Evolutionary conservation across 352 stramenopile species (phyloP), one percentile per base, ranked within the genome.

Genomic region (Phytophthora tubulina): DNA sequence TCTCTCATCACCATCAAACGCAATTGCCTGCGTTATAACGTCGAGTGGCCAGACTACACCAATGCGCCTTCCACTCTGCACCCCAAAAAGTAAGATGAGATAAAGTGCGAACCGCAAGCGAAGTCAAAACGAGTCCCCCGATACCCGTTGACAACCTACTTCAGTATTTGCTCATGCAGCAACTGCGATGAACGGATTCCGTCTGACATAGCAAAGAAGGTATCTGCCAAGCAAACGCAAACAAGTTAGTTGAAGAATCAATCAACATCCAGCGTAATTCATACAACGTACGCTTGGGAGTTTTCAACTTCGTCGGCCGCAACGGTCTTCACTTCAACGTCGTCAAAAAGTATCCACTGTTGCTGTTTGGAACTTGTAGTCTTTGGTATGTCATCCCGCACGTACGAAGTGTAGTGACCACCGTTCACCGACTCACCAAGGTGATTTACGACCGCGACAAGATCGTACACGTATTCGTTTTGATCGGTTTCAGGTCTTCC

Each of bases 341-440:
- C 86, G 51, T 94, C 86, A 27, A 90, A 87, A 11, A 89, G 76
- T 31, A 89, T 75, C 86, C 84, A 94, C 36, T 84, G 62, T 21
- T 69, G 61, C 33, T 64, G 33, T 33, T 63, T 73, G 4, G 9
- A 41, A 4, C 21, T 63, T 41, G 46, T 44, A 15, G 59, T 17
- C 21, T 55, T 46, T 8, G 35, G 7, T 2, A 59, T 32, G 41
- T 71, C 61, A 14, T 75, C 69, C 3, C 78, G 77, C 31, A 76
- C 75, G 51, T 82, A 92, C 6, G 83, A 77, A 0, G 88, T 93
- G 62, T 93, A 95, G 48, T 95, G 88, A 0, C 88, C 88, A 4
- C 86, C 85, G 21, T 91, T 80, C 4, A 92, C 79, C 5, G 73
- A 84, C 48, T 90, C 82, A 3, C 88, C 86, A 55, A 94, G 86